Base-by-base conservation (phyloP, 2,329 filamentous ascomycete species). In the Chrysoporthe deuterocubensis region DNA sequence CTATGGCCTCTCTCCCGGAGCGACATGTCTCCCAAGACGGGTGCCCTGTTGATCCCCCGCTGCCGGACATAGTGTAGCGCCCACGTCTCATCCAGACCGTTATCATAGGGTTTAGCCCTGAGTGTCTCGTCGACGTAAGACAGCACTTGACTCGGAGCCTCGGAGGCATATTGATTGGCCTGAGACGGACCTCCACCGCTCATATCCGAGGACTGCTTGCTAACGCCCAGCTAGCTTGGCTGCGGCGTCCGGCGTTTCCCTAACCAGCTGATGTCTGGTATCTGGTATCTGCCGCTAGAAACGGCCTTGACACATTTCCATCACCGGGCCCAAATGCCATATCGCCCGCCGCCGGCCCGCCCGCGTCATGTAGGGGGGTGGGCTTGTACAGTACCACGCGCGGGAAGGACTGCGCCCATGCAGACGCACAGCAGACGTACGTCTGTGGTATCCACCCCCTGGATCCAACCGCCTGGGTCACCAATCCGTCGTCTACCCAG, bases 261-360 rank as follows among this genome's bases (percentile, higher is more conserved):
- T 21, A 13, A 9, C 11, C 18, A 50, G 48, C 48, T 50, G 48
- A 26, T 52, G 26, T 6, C 37, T 40, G 37, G 37, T 40, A 40
- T 40, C 37, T 40, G 37, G 37, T 40, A 40, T 40, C 37, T 40
- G 37, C 37, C 37, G 37, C 37, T 40, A 40, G 37, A 40, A 9
- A 40, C 9, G 37, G 37, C 37, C 37, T 40, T 67, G 46, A 58
- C 65, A 61, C 61, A 59, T 67, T 67, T 26, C 52, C 34, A 59
- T 66, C 58, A 57, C 13, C 26, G 34, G 21, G 16, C 16, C 18
- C 11, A 14, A 37, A 34, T 60, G 46, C 48, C 61, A 43, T 54
- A 34, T 54, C 50, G 50, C 21, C 48, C 2, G n/a, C 26, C 46
- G 14, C 48, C 48, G 48, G 11, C 50, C 26, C 21, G 50, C 32